These are phyloP conservation scores for Vanderwaltozyma polyspora DNA, from an alignment of 805 yeast genomes.

Conservation along the genomic window DNA sequence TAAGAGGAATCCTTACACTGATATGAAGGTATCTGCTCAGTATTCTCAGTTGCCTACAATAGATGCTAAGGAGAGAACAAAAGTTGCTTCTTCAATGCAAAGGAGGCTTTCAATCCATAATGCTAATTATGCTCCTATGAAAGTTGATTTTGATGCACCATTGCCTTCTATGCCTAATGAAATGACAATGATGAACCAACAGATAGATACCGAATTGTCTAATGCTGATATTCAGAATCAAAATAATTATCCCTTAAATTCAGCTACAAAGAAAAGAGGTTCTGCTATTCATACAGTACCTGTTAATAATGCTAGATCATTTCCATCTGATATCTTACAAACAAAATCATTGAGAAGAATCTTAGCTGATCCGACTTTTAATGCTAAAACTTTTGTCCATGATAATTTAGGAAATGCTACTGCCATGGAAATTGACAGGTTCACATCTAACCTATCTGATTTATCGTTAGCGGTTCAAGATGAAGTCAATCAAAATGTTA, in stretches of 20 bases:
- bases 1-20: slow-evolving; percentile 4
- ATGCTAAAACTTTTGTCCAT: slow-evolving; percentile 39
- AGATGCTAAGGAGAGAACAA: slow-evolving; percentile 27
- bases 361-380: slow-evolving; percentile 32
- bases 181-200: slow-evolving; percentile 1
- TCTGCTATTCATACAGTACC: not conserved
- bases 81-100: slow-evolving; percentile 33
- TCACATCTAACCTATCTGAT: slow-evolving; percentile 42
- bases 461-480: slow-evolving; percentile 40
- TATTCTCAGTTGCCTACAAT: slow-evolving; percentile 24
- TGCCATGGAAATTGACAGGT: slow-evolving; percentile 62
- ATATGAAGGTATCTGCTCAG: slow-evolving; percentile 1
- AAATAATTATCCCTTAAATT: not conserved
- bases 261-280: not conserved
- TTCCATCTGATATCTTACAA: slow-evolving; percentile 1
- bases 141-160: slow-evolving; percentile 22
- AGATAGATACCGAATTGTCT: not conserved
- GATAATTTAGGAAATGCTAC: slow-evolving; percentile 49
- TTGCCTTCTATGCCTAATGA: slow-evolving; percentile 9
- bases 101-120: slow-evolving; percentile 35
- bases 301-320: not conserved
- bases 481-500: slow-evolving; percentile 48
- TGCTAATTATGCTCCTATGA: slow-evolving; percentile 21
- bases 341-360: slow-evolving; percentile 17
- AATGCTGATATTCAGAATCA: not conserved